Evolutionary conservation across 2,329 filamentous ascomycete species (phyloP).

Genomic region (Acarospora socialis): DNA sequence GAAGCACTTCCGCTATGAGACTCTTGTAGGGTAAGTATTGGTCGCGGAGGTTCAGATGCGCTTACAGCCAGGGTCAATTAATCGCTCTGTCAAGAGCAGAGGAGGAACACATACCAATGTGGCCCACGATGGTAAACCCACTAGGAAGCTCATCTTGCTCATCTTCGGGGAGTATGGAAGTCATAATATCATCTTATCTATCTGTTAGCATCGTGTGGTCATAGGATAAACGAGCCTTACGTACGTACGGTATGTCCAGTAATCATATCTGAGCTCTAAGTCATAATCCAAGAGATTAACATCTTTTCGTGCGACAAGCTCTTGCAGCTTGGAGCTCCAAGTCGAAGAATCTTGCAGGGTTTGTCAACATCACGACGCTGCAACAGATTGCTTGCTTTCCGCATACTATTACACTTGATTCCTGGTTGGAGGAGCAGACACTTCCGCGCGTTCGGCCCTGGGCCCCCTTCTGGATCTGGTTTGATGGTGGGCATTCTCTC

Average conservation of each 20-base stretch:
- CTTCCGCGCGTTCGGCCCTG: slow-evolving; percentile 29
- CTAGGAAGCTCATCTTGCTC: slow-evolving; percentile 67
- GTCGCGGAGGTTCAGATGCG: slow-evolving; percentile 79
- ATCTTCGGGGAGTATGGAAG: slow-evolving; percentile 64
- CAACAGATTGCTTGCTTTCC: slow-evolving; percentile 27
- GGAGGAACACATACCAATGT: slow-evolving; percentile 47
- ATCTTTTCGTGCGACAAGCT: slow-evolving; percentile 53
- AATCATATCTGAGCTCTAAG: slow-evolving; percentile 63
- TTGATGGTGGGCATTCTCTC: slow-evolving; percentile 51
- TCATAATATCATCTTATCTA: slow-evolving; percentile 64
- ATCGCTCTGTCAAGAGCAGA: slow-evolving; percentile 4
- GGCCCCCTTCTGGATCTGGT: slow-evolving; percentile 41
- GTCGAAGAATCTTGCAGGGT: slow-evolving; percentile 48
- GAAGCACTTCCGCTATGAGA: slow-evolving; percentile 68
- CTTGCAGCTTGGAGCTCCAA: slow-evolving; percentile 57
- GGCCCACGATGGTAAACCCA: slow-evolving; percentile 78
- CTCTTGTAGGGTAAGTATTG: slow-evolving; percentile 74
- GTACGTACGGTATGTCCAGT: slow-evolving; percentile 65
- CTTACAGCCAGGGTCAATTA: slow-evolving; percentile 28
- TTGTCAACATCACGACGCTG: slow-evolving; percentile 18
- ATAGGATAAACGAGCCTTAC: slow-evolving; percentile 9
- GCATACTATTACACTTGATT: slow-evolving; percentile 37
- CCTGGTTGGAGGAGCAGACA: slow-evolving; percentile 46
- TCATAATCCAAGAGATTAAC: slow-evolving; percentile 62
- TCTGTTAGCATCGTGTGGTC: no score